Evolutionary conservation across 192 early-diverging fungal genomes (phyloP), one percentile per base, ranked within the genome.

Genomic region (Umbelopsis sp.): DNA sequence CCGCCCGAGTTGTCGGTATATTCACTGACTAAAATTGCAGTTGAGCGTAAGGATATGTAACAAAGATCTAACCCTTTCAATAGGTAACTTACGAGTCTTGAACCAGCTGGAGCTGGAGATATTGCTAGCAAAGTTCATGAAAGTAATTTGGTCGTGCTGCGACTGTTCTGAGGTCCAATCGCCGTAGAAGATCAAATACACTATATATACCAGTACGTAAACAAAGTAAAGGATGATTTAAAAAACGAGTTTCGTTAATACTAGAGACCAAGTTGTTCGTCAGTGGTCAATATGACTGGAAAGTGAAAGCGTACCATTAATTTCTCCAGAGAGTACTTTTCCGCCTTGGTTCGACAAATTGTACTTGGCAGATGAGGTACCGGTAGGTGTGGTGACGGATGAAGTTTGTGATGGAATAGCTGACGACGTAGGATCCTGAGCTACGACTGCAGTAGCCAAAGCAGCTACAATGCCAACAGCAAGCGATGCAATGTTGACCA

Each of bases 41-140:
- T 11, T 24, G 24, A 45, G 10, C 31, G 16, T 38, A 62, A 31
- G n/a, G n/a, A n/a, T n/a, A n/a, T n/a, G 45, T 69, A 17, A 26
- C 34, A 2, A 34, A 0, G 2, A 36, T 14, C 22, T 11, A 3
- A 41, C 38, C 2, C 20, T 22, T 43, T 21, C 32, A 34, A 56
- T 25, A 45, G 14, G 43, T 20, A 5, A 62, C 72, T 73, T 73
- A 77, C 76, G 52, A 12, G 52, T 50, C 31, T 41, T 68, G 34
- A 77, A 77, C 76, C 76, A 77, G 20, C 71, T 29, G 21, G 71
- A 66, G 25, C 45, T 52, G 4, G 76, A 77, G n/a, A 77, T 47
- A 36, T 66, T 68, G 32, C 59, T 66, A 20, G 73, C 29, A 56
- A 77, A 77, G 22, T 73, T 66, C 50, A 77, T 45, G 65, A 77